Evolutionary conservation across 1,139 yeast species (phyloP), one percentile per base, ranked within the genome.

Genomic region (Hyphopichia fennica): DNA sequence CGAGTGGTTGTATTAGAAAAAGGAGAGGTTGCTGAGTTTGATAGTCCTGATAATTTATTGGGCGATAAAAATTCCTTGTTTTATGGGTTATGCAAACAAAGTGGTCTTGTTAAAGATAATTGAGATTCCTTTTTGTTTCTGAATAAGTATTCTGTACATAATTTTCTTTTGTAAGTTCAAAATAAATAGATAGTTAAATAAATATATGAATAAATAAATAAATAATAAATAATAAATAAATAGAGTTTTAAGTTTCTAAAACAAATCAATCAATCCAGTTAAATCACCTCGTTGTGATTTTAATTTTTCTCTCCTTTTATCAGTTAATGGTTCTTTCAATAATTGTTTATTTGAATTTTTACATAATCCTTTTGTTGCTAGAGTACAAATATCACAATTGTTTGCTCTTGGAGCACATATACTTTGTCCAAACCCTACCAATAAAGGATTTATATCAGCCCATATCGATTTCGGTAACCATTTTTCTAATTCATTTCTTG

Each of bases 381-480:
- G 61, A 1, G 78, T 58, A 53, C 97, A 91, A n/a, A 83, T 54
- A 52, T 83, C 91, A 61, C 97, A 91, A 48, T 84, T 76, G 35
- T 80, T 67, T 2, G 82, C 81, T 39, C 84, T 72, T 0, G 96
- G 88, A 2, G 82, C 77, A 58, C 98, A 91, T 2, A 91, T 75
- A 1, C 83, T 83, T 61, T 91, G 99, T 9, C 98, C 98, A 69
- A 90, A 91, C 4, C 98, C 97, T 3, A 91, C 98, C 13, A 91
- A 62, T 17, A 86, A 62, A 0, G 96, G 96, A 56, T 91, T 91
- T 23, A 93, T 81, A 43, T 87, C 95, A 5, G 72, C 67, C 99
- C 99, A 91, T 40, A 79, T 72, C 34, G 79, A 78, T 39, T 57
- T 62, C 0, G 96, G 95, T 11, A 91, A 65, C 95, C 96, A 87